Percentiles rank a stretch among this genome's conserved stretches.
Conservation (phyloP, 2,329 filamentous ascomycete species). For the Fusarium stilboides region DNA sequence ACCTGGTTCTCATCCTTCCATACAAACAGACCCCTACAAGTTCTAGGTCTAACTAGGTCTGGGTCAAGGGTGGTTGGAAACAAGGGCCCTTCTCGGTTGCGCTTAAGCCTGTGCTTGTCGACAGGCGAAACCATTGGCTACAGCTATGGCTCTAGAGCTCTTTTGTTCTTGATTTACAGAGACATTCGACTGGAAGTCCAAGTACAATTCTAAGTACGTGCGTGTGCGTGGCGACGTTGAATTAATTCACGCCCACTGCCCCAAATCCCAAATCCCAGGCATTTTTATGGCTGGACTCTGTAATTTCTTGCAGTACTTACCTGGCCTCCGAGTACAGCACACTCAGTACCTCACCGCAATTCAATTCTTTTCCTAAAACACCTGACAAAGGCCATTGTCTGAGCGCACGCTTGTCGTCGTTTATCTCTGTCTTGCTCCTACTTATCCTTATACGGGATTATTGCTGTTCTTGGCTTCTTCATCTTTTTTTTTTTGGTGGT, state of each 20-base stretch:
- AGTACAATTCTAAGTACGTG: neutral
- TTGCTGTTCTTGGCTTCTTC: constrained; percentile 9
- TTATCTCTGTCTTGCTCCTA: constrained; percentile 8
- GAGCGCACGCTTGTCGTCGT: constrained; percentile 23
- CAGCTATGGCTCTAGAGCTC: neutral
- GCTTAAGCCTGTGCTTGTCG: constrained; percentile 39
- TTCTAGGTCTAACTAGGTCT: constrained; percentile 7
- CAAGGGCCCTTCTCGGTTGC: constrained; percentile 25
- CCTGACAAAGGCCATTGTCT: constrained; percentile 26
- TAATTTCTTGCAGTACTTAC: constrained; percentile 23
- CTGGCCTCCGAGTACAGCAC: neutral
- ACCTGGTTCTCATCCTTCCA: constrained; percentile 20
- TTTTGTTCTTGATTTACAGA: constrained; percentile 15
- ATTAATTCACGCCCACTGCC: constrained; percentile 1
- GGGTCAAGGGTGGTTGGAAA: constrained; percentile 40
- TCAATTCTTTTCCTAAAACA: constrained; percentile 36
- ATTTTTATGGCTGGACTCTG: constrained; percentile 1
- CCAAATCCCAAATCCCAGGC: constrained; percentile 12
- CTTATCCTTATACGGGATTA: constrained; percentile 9
- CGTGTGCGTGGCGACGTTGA: constrained; percentile 35
- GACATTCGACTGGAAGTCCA: neutral
- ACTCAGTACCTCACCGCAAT: constrained; percentile 37
- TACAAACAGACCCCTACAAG: constrained; percentile 21
- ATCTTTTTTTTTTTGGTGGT: constrained; percentile 23
- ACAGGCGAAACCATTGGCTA: constrained; percentile 19